phyloP scores from a whole-genome alignment of 352 stramenopile genomes.

The Globisporangium heterothallicum region DNA sequence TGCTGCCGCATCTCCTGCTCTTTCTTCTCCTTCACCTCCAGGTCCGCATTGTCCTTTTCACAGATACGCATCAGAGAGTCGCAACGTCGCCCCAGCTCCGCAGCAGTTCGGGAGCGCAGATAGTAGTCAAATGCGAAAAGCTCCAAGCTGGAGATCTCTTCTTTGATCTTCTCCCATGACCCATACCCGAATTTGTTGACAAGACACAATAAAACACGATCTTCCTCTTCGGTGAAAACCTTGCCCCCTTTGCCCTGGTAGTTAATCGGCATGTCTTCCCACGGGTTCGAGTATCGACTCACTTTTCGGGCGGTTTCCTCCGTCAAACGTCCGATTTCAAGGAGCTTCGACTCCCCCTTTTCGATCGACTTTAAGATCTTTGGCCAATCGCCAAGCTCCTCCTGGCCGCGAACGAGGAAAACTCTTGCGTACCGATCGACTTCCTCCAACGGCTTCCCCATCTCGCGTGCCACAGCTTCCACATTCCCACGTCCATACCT shows the following conservation, averaged over 20 bases:
- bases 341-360: slow-evolving; percentile 82
- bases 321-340: slow-evolving; percentile 81
- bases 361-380: slow-evolving; percentile 87
- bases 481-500: slow-evolving; percentile 75
- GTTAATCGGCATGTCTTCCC: slow-evolving; percentile 85
- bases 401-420: slow-evolving; percentile 64
- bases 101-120: slow-evolving; percentile 94
- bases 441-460: slow-evolving; percentile 78
- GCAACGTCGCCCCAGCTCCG: slow-evolving; percentile 94
- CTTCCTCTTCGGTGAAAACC: slow-evolving; percentile 96
- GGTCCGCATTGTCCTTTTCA: slow-evolving; percentile 89
- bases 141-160: slow-evolving; percentile 90
- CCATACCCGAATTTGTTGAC: slow-evolving; percentile 97
- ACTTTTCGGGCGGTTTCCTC: slow-evolving; percentile 75
- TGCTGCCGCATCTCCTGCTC: slow-evolving; percentile 56
- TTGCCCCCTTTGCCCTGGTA: slow-evolving; percentile 90
- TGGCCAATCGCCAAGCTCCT: slow-evolving; percentile 74
- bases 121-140: slow-evolving; percentile 99
- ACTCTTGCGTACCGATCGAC: slow-evolving; percentile 58
- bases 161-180: slow-evolving; percentile 95
- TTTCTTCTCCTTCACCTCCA: slow-evolving; percentile 74
- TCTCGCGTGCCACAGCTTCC: slow-evolving; percentile 72
- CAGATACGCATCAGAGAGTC: slow-evolving; percentile 94
- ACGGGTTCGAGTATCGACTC: slow-evolving; percentile 72
- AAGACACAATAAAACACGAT: slow-evolving; percentile 96